These are phyloP conservation scores for Pestalotiopsis sp. DNA, from an alignment of 2,329 filamentous ascomycete genomes.

Conservation along the genomic window DNA sequence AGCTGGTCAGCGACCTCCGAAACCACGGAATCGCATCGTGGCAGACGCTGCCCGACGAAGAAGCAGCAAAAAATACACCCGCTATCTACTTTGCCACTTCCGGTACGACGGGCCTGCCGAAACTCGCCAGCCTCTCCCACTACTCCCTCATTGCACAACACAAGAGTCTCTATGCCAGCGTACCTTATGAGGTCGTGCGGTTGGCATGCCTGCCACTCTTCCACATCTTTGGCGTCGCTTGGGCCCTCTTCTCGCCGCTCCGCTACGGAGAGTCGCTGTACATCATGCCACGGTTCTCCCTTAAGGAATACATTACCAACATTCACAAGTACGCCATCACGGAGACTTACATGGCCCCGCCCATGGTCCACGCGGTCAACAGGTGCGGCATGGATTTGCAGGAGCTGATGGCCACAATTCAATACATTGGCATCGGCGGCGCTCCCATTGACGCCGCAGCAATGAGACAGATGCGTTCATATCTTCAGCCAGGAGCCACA, in stretches of 20 bases:
- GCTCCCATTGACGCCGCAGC: conserved; percentile 2
- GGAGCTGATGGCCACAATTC: background rate
- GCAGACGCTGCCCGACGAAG: background rate
- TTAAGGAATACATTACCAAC: background rate
- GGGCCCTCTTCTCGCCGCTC: background rate
- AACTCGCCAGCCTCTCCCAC: conserved; percentile 8
- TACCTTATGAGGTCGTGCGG: background rate
- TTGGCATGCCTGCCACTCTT: conserved; percentile 2
- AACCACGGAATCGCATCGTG: background rate
- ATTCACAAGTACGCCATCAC: conserved; percentile 1
- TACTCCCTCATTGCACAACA: conserved; percentile 4
- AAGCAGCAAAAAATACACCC: background rate
- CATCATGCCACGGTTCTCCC: conserved; percentile 1
- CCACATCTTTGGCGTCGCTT: conserved; percentile 8
- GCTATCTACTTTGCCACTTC: conserved; percentile 4
- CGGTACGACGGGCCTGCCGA: conserved; percentile 5
- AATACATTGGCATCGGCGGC: conserved; percentile 3
- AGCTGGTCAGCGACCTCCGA: background rate
- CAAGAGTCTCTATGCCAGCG: background rate
- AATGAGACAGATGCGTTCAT: background rate
- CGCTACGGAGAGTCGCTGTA: conserved; percentile 3
- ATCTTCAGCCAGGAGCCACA: background rate
- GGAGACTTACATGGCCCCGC: conserved; percentile 6
- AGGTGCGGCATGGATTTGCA: background rate
- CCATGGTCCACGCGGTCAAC: background rate